These are phyloP conservation scores for Fonsecaea multimorphosa DNA, from an alignment of 2,329 filamentous ascomycete species.

Conservation along the genomic window DNA sequence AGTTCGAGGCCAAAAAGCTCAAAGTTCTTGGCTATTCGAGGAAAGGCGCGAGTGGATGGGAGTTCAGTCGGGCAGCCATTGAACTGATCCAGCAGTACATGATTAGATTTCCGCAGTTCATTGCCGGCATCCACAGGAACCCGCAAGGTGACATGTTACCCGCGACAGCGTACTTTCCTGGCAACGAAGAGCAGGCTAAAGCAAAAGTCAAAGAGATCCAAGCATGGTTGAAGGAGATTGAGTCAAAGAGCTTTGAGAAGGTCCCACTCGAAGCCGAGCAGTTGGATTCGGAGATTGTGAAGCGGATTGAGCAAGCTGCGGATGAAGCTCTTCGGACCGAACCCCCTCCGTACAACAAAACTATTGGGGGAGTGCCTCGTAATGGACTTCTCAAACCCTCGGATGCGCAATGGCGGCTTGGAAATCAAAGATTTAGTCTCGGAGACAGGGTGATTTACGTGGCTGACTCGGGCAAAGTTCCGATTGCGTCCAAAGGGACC, in stretches of 20 bases:
- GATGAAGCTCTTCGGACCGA: constrained; percentile 65
- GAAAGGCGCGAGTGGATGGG: constrained; percentile 86
- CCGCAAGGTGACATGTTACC: constrained; percentile 82
- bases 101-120: constrained; percentile 92
- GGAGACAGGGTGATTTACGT: constrained; percentile 94
- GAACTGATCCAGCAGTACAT: constrained; percentile 86
- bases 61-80: constrained; percentile 87
- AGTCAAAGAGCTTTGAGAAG: constrained; percentile 89
- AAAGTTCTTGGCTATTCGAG: constrained; percentile 96
- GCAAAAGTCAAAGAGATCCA: constrained; percentile 90
- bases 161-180: constrained; percentile 84
- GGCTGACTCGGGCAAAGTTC: constrained; percentile 90
- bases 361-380: constrained; percentile 80
- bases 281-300: constrained; percentile 88
- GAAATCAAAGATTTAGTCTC: constrained; percentile 79
- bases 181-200: constrained; percentile 65
- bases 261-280: constrained; percentile 98
- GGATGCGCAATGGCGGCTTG: constrained; percentile 91
- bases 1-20: constrained; percentile 93
- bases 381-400: constrained; percentile 88
- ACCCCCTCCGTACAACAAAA: constrained; percentile 66
- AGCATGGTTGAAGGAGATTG: constrained; percentile 87
- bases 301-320: constrained; percentile 76
- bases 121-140: constrained; percentile 83
- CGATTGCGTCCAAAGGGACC: constrained; percentile 87